Conservation (phyloP, 2,329 filamentous ascomycete species). For the Sarocladium kiliense region DNA sequence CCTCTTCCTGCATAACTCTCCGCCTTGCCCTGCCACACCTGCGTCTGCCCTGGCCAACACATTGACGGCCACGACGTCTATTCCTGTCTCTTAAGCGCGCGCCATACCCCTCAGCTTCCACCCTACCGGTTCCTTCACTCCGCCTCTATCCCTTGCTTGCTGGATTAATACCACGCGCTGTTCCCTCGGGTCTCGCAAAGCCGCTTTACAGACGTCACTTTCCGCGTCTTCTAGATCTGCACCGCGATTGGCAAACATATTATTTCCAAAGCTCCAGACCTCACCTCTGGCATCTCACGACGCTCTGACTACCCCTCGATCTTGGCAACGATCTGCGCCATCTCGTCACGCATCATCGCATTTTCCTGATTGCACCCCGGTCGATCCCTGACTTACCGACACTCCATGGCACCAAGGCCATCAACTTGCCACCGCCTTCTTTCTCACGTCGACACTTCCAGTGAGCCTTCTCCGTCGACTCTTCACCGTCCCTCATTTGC, state of each 20-base stretch:
- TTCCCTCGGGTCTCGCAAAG: background rate
- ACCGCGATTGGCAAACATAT: too few relatives aligned
- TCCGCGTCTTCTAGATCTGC: background rate
- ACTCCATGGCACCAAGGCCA: background rate
- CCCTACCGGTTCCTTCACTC: background rate
- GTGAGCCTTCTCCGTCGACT: too few relatives aligned
- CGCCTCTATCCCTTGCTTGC: background rate
- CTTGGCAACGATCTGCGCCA: conserved; percentile 7
- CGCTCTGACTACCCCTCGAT: background rate
- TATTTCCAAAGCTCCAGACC: background rate
- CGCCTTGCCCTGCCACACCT: background rate
- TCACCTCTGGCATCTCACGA: background rate
- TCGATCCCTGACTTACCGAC: background rate
- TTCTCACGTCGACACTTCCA: background rate
- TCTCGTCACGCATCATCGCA: background rate
- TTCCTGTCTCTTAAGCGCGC: background rate
- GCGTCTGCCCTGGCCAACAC: background rate
- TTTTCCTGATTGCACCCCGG: conserved; percentile 1
- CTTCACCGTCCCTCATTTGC: background rate
- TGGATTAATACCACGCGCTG: background rate
- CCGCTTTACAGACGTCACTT: background rate
- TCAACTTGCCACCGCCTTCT: background rate
- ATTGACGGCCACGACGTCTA: background rate
- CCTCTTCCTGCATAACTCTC: background rate
- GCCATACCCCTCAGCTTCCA: background rate